Percentiles rank a stretch among this genome's conserved stretches.
Evolutionary conservation across 768 basidiomycete species (phyloP).

Genomic region (Macrocybe gigantea): DNA sequence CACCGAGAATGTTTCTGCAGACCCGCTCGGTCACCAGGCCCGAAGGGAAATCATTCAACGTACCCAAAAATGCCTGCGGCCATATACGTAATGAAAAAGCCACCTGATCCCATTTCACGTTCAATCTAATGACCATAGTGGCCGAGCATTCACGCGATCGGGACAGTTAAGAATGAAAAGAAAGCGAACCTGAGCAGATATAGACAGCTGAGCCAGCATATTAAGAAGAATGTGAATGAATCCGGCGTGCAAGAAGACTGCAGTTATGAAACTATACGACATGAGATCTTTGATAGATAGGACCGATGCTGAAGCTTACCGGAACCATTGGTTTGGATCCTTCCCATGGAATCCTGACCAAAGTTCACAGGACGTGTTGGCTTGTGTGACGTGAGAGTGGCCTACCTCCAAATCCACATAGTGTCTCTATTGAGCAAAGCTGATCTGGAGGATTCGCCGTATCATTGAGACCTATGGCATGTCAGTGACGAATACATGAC

Average conservation of each 20-base stretch:
- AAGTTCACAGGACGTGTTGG: too few species aligned
- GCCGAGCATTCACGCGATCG: not conserved
- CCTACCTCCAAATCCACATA: slow-evolving; percentile 86
- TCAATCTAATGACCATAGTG: slow-evolving; percentile 54
- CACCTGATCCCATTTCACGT: slow-evolving; percentile 83
- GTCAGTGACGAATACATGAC: slow-evolving; percentile 2
- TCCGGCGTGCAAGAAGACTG: slow-evolving; percentile 94
- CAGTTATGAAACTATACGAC: slow-evolving; percentile 64
- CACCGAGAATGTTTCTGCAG: slow-evolving; percentile 76
- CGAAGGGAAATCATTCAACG: slow-evolving; percentile 4
- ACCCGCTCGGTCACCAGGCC: not conserved
- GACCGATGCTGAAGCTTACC: slow-evolving; percentile 19
- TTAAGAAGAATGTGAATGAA: slow-evolving; percentile 89
- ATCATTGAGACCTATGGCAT: slow-evolving; percentile 65
- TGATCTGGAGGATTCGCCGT: slow-evolving; percentile 71
- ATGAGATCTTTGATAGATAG: not conserved
- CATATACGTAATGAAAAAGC: slow-evolving; percentile 83
- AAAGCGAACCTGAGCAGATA: slow-evolving; percentile 65
- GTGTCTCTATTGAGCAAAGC: slow-evolving; percentile 69
- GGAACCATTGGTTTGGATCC: slow-evolving; percentile 43
- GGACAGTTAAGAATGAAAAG: not conserved
- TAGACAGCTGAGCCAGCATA: slow-evolving; percentile 77
- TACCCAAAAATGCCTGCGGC: slow-evolving; percentile 92
- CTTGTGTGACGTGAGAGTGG: slow-evolving; percentile 4
- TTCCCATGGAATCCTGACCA: slow-evolving; percentile 32